A percentile compares a stretch with the other conserved stretches of the same genome.
These are phyloP conservation scores for Trichoderma asperelloides DNA, from an alignment of 495 filamentous ascomycete species.

Conservation along the genomic window DNA sequence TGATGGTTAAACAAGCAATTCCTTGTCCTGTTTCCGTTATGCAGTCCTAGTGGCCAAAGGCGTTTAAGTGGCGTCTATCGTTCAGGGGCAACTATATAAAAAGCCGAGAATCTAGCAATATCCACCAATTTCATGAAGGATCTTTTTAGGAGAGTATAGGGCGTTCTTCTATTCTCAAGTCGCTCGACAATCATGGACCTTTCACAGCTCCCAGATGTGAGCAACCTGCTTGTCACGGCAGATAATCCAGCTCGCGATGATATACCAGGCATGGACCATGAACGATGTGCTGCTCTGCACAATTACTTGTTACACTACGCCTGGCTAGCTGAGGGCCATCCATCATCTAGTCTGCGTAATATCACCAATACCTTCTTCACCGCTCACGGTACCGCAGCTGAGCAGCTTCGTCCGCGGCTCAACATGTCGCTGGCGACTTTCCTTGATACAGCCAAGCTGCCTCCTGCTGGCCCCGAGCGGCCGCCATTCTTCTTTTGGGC, in stretches of 20 bases:
- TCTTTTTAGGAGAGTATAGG: too few relatives aligned
- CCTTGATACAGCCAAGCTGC: slow-evolving; percentile 19
- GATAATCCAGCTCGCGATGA: slow-evolving; percentile 22
- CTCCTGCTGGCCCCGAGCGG: neutral
- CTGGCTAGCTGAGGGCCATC: slow-evolving; percentile 21
- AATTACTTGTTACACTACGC: slow-evolving; percentile 31
- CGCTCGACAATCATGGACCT: slow-evolving; percentile 7
- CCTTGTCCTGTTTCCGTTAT: too few relatives aligned
- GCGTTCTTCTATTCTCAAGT: too few relatives aligned
- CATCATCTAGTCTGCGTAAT: slow-evolving; percentile 11
- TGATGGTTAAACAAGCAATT: too few relatives aligned
- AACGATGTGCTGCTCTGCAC: slow-evolving; percentile 34
- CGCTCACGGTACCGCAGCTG: slow-evolving; percentile 14
- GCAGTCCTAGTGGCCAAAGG: too few relatives aligned
- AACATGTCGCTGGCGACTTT: slow-evolving; percentile 21
- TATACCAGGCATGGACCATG: slow-evolving; percentile 24
- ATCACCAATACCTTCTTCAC: slow-evolving; percentile 16
- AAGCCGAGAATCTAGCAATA: too few relatives aligned
- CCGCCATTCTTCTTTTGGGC: slow-evolving; percentile 2
- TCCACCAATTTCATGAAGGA: too few relatives aligned
- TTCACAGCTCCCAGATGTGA: slow-evolving; percentile 18
- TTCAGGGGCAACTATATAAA: too few relatives aligned
- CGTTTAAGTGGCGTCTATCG: too few relatives aligned
- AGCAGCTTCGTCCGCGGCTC: slow-evolving; percentile 18
- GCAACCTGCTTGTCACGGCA: slow-evolving; percentile 22